Evolutionary conservation across 352 stramenopile genomes (phyloP).

Genomic region (Globisporangium echinulatum): DNA sequence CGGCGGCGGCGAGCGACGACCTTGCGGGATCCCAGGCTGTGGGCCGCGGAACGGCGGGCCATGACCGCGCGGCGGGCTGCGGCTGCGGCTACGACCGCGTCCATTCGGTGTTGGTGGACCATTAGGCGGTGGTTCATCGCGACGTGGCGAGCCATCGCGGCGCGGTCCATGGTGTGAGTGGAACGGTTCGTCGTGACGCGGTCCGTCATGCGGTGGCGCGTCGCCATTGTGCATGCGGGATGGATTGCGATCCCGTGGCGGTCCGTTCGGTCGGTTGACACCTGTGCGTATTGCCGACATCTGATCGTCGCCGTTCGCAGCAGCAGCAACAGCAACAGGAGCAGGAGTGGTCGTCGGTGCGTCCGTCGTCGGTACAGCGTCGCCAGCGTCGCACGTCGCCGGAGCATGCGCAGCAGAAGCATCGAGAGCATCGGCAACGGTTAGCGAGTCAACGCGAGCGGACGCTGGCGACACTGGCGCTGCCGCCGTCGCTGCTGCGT

Average conservation of each 20-base stretch:
- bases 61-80: constrained; percentile 22
- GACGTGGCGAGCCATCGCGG: constrained; percentile 3
- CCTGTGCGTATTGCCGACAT: not conserved
- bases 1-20: constrained; percentile 2
- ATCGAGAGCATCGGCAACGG: constrained; percentile 13
- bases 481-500: constrained; percentile 1
- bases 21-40: constrained; percentile 3
- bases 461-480: constrained; percentile 8
- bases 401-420: constrained; percentile 7
- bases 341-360: constrained; percentile 15
- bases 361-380: not conserved
- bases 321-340: constrained; percentile 15
- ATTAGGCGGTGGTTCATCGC: constrained; percentile 1
- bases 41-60: constrained; percentile 10
- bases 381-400: constrained; percentile 2
- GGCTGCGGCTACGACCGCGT: constrained; percentile 27
- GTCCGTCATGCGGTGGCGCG: not conserved
- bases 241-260: constrained; percentile 1
- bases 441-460: constrained; percentile 16
- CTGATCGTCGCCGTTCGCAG: not conserved
- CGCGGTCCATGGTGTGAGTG: not conserved
- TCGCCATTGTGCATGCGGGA: not conserved
- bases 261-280: constrained; percentile 2
- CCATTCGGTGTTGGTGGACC: constrained; percentile 2
- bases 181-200: no score